Evolutionary conservation across 192 early-diverging fungal species (phyloP).

Genomic region (Mortierella hygrophila): DNA sequence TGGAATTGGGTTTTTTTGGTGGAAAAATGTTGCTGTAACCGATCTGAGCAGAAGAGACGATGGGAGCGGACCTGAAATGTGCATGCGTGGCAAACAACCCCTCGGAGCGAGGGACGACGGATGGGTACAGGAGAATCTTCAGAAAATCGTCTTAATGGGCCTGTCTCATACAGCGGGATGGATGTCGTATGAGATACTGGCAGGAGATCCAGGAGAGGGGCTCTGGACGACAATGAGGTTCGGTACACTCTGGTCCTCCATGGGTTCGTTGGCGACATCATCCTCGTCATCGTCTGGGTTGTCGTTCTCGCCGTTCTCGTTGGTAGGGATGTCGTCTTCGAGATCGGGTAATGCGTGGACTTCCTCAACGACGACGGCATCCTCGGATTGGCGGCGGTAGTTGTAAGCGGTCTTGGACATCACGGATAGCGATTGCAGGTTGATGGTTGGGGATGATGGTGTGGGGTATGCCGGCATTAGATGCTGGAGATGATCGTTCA

Average conservation of each 20-base stretch:
- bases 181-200: neutral
- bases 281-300: neutral
- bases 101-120: neutral
- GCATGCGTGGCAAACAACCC: neutral
- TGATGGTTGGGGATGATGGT: neutral
- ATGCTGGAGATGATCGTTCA: neutral
- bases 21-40: too few species aligned
- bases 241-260: constrained; percentile 1
- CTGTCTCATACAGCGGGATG: neutral
- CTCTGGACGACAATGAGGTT: neutral
- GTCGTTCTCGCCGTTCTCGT: neutral
- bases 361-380: neutral
- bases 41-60: too few species aligned
- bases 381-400: neutral
- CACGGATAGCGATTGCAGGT: neutral
- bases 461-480: neutral
- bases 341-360: neutral
- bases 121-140: too few species aligned
- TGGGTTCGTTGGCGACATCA: neutral
- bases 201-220: neutral
- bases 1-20: too few species aligned
- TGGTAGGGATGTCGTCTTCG: neutral
- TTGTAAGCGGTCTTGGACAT: constrained; percentile 9
- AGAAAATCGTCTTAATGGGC: too few species aligned
- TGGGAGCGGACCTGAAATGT: too few species aligned